Base-by-base conservation (phyloP, 148 eudicot genomes). In the Salicornia ramosissima region DNA sequence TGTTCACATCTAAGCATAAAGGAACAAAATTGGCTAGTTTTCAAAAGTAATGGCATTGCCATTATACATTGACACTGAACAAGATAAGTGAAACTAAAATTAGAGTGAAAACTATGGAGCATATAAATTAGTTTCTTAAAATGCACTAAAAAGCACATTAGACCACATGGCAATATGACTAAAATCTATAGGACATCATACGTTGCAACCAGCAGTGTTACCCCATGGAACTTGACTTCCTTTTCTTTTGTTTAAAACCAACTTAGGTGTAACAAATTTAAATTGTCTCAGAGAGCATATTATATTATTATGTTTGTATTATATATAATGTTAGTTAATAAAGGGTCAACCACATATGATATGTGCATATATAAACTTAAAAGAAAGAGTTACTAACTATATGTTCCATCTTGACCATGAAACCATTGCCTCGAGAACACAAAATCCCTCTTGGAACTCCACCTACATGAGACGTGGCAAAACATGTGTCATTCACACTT, bases 351-450 rank as follows among this genome's bases (percentile, higher is more conserved):
- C 22, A 67, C 49, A 61, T 33, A 56, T 16, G 14, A 63, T 53
- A 60, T 0, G 46, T 69, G 18, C 65, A 28, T 42, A 1, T 46
- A 12, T 14, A 72, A n/a, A 49, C 18, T 30, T n/a, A 5, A 30
- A 45, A 33, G 50, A 69, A 22, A 65, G 65, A 65, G 53, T 63
- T 69, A 55, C 96, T 80, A 83, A 93, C 98, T 93, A 47, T 86
- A 93, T 72, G 95, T 84, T 77, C 96, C 98, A 80, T 90, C 96
- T 90, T 90, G 98, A 53, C 89, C 92, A 47, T 82, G 84, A 79
- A 88, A 90, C 96, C 98, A 93, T 73, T 88, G 95, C 81, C 98
- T 86, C 67, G 95, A 93, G 83, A 87, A 93, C 73, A 90, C 86
- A 72, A 94, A 91, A 78, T 94, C 99, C 67, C 85, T 86, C 78